phyloP scores from a whole-genome alignment of 805 yeast species.

The Candida adriatica region DNA sequence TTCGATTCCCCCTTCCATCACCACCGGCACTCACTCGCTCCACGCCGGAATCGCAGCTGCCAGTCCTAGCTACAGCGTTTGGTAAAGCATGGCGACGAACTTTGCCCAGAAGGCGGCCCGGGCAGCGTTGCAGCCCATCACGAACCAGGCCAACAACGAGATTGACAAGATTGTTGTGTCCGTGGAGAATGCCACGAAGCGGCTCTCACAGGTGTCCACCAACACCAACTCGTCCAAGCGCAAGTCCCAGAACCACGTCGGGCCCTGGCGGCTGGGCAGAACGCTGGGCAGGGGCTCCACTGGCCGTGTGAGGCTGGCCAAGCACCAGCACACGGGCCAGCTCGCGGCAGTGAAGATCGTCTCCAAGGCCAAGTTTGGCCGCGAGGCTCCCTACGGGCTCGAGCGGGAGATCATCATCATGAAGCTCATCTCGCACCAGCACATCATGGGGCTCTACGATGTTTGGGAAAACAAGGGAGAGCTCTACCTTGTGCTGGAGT shows the following conservation, averaged over 20 bases:
- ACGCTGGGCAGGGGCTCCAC: constrained; percentile 96
- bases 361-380: constrained; percentile 69
- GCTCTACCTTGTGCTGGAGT: constrained; percentile 82
- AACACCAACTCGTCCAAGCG: constrained; percentile 25
- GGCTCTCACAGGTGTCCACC: constrained; percentile 23
- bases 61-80: neutral
- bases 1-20: constrained; percentile 1
- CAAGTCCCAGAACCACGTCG: constrained; percentile 38
- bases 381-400: constrained; percentile 67
- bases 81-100: constrained; percentile 6
- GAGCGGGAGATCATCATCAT: constrained; percentile 81
- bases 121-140: constrained; percentile 16
- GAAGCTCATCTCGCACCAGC: constrained; percentile 74
- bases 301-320: constrained; percentile 89
- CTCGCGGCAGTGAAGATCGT: constrained; percentile 96
- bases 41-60: neutral
- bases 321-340: constrained; percentile 76
- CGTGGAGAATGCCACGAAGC: constrained; percentile 25
- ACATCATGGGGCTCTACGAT: constrained; percentile 71
- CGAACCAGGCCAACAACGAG: constrained; percentile 18
- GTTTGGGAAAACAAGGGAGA: constrained; percentile 86
- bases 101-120: constrained; percentile 24
- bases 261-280: constrained; percentile 95
- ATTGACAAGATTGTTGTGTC: constrained; percentile 25
- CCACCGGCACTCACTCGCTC: constrained; percentile 2